phyloP scores from a whole-genome alignment of 306 rosid species.

The Hylodesmum podocarpum region DNA sequence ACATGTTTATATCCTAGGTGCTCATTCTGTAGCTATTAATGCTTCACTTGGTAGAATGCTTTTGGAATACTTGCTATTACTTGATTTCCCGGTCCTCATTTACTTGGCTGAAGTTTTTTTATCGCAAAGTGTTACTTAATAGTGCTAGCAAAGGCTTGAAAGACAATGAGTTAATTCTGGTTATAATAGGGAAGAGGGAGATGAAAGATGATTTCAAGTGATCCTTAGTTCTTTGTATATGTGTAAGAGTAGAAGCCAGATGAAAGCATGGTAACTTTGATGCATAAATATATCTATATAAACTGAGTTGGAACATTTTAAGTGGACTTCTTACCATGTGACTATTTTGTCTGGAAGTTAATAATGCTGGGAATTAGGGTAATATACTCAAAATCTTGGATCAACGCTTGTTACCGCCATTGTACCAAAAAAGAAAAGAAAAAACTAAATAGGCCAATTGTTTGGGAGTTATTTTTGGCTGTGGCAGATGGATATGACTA shows the following conservation, averaged over 20 bases:
- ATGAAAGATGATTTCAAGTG: background rate
- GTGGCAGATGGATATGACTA: background rate
- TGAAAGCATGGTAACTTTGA: background rate
- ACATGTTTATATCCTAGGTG: background rate
- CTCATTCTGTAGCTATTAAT: slow-evolving; percentile 20
- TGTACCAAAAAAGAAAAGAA: too few relatives aligned
- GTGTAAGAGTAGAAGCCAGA: background rate
- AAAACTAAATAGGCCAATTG: background rate
- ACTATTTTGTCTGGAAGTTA: background rate
- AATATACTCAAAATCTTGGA: too few relatives aligned
- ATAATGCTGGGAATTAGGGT: too few relatives aligned
- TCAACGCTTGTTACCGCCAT: too few relatives aligned
- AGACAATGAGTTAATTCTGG: background rate
- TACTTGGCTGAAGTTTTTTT: background rate
- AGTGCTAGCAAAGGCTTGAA: background rate
- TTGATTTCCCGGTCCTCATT: background rate
- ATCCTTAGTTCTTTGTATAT: background rate
- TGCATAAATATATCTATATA: background rate
- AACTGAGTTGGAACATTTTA: background rate
- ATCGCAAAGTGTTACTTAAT: background rate
- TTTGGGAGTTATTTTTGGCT: background rate
- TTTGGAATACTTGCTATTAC: background rate
- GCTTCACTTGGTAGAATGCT: slow-evolving; percentile 3
- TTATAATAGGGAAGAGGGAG: background rate
- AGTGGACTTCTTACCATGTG: background rate